Evolutionary conservation across 73 alveolate genomes (phyloP).

Genomic region (Tetrahymena elliotti): DNA sequence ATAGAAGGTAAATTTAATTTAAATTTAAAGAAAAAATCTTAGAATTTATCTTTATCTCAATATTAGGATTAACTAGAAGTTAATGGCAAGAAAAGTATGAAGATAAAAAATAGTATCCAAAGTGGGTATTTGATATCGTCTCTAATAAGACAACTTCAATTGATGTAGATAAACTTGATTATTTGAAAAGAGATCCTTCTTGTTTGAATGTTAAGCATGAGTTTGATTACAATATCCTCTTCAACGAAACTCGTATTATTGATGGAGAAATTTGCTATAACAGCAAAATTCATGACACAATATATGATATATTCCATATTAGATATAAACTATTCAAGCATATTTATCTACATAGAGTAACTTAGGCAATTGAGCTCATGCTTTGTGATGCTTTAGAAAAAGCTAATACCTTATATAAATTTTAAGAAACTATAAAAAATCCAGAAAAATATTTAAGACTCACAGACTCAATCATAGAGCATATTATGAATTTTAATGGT

Average conservation of each 20-base stretch:
- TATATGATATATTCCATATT: conserved; percentile 61
- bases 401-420: conserved; percentile 55
- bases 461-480: conserved; percentile 60
- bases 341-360: conserved; percentile 65
- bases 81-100: not conserved
- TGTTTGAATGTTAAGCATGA: conserved; percentile 60
- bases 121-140: conserved; percentile 82
- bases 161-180: conserved; percentile 88
- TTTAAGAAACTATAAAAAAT: conserved; percentile 53
- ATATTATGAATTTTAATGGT: not conserved
- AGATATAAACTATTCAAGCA: conserved; percentile 73
- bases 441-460: conserved; percentile 59
- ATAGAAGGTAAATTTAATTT: conserved; percentile 6
- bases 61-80: not conserved
- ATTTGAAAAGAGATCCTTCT: conserved; percentile 74
- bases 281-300: conserved; percentile 53
- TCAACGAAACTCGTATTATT: conserved; percentile 62
- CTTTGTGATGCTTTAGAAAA: conserved; percentile 69
- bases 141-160: conserved; percentile 77
- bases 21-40: too few relatives aligned
- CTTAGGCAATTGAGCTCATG: conserved; percentile 77
- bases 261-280: conserved; percentile 66
- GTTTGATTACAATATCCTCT: conserved; percentile 56
- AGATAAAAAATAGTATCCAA: not conserved
- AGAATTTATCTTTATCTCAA: not conserved